These are phyloP conservation scores for Fusarium hostae DNA, from an alignment of 2,329 filamentous ascomycete species.

Conservation along the genomic window DNA sequence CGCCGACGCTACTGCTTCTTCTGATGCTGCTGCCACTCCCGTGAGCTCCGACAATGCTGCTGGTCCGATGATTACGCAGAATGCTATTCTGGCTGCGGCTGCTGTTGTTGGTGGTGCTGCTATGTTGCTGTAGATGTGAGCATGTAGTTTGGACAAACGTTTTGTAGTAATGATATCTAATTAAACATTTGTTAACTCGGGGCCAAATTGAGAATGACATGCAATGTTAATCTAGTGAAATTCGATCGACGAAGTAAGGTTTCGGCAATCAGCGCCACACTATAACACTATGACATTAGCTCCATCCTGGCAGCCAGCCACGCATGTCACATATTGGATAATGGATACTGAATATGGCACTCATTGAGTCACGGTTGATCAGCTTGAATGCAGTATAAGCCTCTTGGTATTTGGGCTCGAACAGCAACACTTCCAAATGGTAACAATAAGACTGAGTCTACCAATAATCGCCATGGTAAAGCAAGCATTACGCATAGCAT, in stretches of 20 bases:
- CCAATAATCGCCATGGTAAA: background rate
- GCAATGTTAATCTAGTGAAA: background rate
- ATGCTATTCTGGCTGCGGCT: slow-evolving; percentile 51
- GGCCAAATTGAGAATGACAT: background rate
- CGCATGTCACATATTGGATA: background rate
- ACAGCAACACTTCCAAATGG: background rate
- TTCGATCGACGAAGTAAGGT: background rate
- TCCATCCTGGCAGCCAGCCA: background rate
- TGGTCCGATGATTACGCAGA: slow-evolving; percentile 48
- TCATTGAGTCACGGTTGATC: background rate
- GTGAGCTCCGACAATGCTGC: slow-evolving; percentile 46
- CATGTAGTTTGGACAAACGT: background rate
- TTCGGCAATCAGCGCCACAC: slow-evolving; percentile 11
- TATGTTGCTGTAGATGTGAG: slow-evolving; percentile 47
- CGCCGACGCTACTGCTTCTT: slow-evolving; percentile 5
- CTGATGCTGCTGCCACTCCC: slow-evolving; percentile 30
- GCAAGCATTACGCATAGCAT: background rate
- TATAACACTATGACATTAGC: background rate
- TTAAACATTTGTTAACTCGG: slow-evolving; percentile 6
- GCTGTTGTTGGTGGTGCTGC: slow-evolving; percentile 50
- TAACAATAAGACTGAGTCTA: background rate
- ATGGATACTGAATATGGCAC: background rate
- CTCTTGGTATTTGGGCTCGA: background rate
- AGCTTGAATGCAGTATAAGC: background rate
- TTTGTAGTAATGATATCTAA: slow-evolving; percentile 13